phyloP scores from a whole-genome alignment of 192 early-diverging fungal species.

The Mortierella antarctica region DNA sequence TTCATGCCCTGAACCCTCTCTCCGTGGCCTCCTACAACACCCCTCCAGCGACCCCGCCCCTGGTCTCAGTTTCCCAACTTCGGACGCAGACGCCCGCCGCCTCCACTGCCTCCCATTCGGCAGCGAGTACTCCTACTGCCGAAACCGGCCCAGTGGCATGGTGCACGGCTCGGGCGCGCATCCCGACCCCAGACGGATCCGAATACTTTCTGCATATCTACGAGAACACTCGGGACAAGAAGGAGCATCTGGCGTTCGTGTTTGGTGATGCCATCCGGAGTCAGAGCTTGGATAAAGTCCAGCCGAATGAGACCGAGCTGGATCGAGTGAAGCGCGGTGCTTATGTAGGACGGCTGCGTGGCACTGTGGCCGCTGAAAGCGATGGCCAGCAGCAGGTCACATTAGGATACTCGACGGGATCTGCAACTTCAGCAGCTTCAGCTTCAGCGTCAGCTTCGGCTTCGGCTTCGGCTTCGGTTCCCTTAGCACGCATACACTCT shows the following conservation, averaged over 20 bases:
- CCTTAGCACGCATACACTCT: slow-evolving; percentile 95
- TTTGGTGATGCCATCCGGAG: slow-evolving; percentile 86
- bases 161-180: slow-evolving; percentile 74
- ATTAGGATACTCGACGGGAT: neutral
- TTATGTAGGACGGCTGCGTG: slow-evolving; percentile 60
- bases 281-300: slow-evolving; percentile 69
- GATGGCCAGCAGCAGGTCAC: slow-evolving; percentile 4
- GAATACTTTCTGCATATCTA: slow-evolving; percentile 88
- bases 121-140: neutral
- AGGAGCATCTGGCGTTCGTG: slow-evolving; percentile 95
- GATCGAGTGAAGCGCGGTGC: slow-evolving; percentile 87
- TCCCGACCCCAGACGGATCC: slow-evolving; percentile 80
- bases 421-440: slow-evolving; percentile 6
- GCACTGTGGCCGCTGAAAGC: neutral
- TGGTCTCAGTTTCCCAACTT: neutral
- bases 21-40: slow-evolving; percentile 23
- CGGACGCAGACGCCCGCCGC: neutral
- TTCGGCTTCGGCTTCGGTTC: slow-evolving; percentile 16
- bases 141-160: slow-evolving; percentile 29
- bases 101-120: neutral
- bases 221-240: slow-evolving; percentile 82
- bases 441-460: neutral
- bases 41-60: slow-evolving; percentile 43
- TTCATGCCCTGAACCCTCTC: neutral
- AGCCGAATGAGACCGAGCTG: slow-evolving; percentile 77